Base-by-base conservation (phyloP, 495 filamentous ascomycete genomes). In the Echria macrotheca region DNA sequence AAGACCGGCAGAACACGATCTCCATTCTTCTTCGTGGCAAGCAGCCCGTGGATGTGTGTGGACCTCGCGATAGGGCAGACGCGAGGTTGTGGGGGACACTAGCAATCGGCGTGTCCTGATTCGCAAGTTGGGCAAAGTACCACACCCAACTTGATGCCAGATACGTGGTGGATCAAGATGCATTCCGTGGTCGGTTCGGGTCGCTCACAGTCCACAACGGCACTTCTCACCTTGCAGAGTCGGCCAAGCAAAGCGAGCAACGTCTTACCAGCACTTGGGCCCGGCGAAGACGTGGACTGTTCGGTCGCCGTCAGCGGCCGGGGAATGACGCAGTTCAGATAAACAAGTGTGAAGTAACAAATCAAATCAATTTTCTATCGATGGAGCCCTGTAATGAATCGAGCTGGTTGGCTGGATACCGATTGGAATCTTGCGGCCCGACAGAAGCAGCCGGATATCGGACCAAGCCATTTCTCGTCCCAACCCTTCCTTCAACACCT, bases 21-120 rank as follows among this genome's bases (percentile, higher is more conserved):
- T 49, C n/a, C 41, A 49, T 40, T 41, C 36, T 40, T 40, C 14
- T 45, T 11, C 49, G 49, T 52, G 49, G 49, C 49, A 52, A 49
- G 18, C 23, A 21, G 31, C 32, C 11, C 14, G 24, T 12, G 35
- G 2, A 29, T 12, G 8, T 14, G 17, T 6, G n/a, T 29, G 37
- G 24, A 31, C 15, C 18, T 17, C 29, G 5, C 5, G 25, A 50
- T 43, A 25, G 38, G 47, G 29, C 26, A 26, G 46, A 37, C 7
- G 17, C 35, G n/a, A 5, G n/a, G n/a, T 41, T 41, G 38, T 41
- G 38, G 38, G 38, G 38, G 24, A 41, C 3, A 24, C 3, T 1
- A 4, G 38, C 6, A 21, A 21, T 10, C 17, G 19, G n/a, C 6
- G 38, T 5, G 22, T 5, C 36, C 17, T 48, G 45, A 48, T 48